Conservation (phyloP, 2,329 filamentous ascomycete species). For the Calonectria fujianensis region DNA sequence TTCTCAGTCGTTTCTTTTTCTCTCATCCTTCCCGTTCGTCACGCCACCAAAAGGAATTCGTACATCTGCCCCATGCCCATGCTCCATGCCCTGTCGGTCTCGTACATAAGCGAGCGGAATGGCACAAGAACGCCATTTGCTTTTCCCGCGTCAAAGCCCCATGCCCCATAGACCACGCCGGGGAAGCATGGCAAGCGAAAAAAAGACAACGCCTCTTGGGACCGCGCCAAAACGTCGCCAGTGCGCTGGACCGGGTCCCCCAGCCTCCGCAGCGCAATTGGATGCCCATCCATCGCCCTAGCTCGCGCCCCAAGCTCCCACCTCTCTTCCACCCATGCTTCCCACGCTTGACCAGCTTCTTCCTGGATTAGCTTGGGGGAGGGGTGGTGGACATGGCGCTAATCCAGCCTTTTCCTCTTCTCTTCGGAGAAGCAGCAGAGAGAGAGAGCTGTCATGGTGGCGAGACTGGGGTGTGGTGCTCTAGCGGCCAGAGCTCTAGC, state of each 20-base stretch:
- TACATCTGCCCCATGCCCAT: neutral
- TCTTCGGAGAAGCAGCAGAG: neutral
- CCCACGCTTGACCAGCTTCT: neutral
- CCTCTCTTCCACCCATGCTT: neutral
- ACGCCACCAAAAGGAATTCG: neutral
- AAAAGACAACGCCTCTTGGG: neutral
- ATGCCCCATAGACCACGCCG: neutral
- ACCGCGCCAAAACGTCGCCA: conserved; percentile 7
- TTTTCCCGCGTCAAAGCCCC: conserved; percentile 8
- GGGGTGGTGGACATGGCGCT: neutral
- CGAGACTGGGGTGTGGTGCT: neutral
- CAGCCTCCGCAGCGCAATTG: neutral
- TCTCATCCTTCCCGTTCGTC: neutral
- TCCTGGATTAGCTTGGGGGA: neutral
- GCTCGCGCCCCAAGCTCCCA: neutral
- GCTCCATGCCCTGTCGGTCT: conserved; percentile 4
- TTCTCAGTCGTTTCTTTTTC: neutral
- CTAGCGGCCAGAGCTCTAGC: conserved; percentile 1
- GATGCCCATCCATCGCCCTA: conserved; percentile 6
- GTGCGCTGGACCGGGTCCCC: conserved; percentile 18
- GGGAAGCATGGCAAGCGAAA: conserved; percentile 11
- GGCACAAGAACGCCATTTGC: neutral
- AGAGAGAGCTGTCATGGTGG: neutral
- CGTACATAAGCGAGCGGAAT: conserved; percentile 10
- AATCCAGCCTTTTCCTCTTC: neutral